Evolutionary conservation across 768 basidiomycete species (phyloP).

Genomic region (Leccinellum albellum): DNA sequence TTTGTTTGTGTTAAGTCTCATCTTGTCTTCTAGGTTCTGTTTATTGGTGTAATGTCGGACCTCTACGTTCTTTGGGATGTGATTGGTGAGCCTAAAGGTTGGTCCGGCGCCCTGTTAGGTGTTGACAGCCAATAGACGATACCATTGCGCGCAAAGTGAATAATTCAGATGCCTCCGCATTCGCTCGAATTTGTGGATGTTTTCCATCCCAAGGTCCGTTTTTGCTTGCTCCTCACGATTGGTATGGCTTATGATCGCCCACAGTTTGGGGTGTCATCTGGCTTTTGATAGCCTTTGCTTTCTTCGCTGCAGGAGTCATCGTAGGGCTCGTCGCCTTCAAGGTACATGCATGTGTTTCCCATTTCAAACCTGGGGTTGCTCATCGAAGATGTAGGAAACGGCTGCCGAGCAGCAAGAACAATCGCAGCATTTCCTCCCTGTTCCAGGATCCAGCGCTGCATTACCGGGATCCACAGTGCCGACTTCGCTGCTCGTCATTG

Average conservation of each 20-base stretch:
- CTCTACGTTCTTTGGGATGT: constrained; percentile 89
- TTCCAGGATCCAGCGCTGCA: constrained; percentile 47
- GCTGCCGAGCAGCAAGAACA: constrained; percentile 51
- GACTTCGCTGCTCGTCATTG: constrained; percentile 17
- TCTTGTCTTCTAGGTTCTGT: constrained; percentile 52
- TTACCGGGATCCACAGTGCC: constrained; percentile 27
- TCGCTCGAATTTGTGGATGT: constrained; percentile 82
- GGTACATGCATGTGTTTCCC: constrained; percentile 37
- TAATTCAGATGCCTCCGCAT: constrained; percentile 81
- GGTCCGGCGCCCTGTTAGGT: background rate
- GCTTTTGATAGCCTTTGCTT: constrained; percentile 70
- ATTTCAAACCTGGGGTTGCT: background rate
- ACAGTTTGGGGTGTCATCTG: constrained; percentile 88
- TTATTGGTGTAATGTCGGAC: constrained; percentile 85
- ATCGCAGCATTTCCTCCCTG: constrained; percentile 56
- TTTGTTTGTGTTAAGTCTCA: background rate
- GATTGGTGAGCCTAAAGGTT: constrained; percentile 47
- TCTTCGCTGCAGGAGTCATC: constrained; percentile 72
- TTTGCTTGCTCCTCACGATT: background rate
- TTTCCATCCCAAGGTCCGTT: constrained; percentile 71
- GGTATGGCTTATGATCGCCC: constrained; percentile 3
- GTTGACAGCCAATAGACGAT: constrained; percentile 51
- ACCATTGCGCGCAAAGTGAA: constrained; percentile 83
- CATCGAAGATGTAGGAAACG: constrained; percentile 45
- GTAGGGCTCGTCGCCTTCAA: constrained; percentile 82